Conservation (phyloP, 306 rosid genomes). For the Vigna hirtella region DNA sequence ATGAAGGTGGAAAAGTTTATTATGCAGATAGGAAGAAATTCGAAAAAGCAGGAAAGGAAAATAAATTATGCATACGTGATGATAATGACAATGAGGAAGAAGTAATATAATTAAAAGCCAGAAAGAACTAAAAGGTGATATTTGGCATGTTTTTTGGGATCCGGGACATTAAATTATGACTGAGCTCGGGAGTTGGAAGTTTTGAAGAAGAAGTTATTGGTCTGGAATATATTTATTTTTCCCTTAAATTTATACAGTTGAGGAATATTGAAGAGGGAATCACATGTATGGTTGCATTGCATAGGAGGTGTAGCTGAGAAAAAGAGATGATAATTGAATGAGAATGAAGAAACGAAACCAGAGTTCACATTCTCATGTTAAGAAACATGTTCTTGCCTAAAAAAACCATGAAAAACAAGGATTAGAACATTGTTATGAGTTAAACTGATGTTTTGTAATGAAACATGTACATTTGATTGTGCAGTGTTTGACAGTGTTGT, state of each 20-base stretch:
- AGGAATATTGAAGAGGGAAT: constrained; percentile 24
- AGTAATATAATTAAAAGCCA: not conserved
- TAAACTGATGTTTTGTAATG: too few relatives aligned
- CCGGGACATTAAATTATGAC: constrained; percentile 32
- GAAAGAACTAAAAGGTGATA: constrained; percentile 32
- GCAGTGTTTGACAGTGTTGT: too few relatives aligned
- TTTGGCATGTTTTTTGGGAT: constrained; percentile 40
- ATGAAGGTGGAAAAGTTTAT: not conserved
- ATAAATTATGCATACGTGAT: constrained; percentile 3
- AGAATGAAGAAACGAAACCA: not conserved
- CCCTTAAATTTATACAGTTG: not conserved
- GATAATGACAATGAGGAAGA: constrained; percentile 2
- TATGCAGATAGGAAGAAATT: not conserved
- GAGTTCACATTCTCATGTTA: too few relatives aligned
- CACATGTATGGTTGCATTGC: not conserved
- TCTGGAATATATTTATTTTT: not conserved
- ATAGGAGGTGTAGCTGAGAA: not conserved
- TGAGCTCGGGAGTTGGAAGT: constrained; percentile 26
- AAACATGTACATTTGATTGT: too few relatives aligned
- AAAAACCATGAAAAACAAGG: too few relatives aligned
- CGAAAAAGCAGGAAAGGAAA: not conserved
- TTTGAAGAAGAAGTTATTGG: constrained; percentile 32
- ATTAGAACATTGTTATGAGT: too few relatives aligned
- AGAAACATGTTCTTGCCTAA: too few relatives aligned
- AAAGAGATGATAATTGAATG: not conserved